Percentiles rank a stretch among this genome's conserved stretches.
These are phyloP conservation scores for Trichoderma atroviride DNA, from an alignment of 2,329 filamentous ascomycete species.

Conservation along the genomic window DNA sequence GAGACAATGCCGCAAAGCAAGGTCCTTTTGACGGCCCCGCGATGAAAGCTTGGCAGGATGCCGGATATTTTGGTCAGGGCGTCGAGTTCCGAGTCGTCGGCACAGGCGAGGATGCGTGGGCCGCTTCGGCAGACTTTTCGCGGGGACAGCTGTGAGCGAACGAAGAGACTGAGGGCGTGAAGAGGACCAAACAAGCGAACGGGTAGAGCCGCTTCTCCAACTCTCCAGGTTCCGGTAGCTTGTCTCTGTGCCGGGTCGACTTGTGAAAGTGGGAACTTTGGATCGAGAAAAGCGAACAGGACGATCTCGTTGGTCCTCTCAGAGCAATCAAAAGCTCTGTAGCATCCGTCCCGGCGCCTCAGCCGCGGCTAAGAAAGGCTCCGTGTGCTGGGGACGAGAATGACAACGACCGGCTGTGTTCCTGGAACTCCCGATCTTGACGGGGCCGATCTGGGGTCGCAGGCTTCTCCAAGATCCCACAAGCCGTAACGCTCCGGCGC, in stretches of 20 bases:
- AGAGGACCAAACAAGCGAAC: constrained; percentile 12
- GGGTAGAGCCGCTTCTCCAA: constrained; percentile 21
- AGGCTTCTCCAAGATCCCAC: constrained; percentile 25
- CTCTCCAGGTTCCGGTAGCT: constrained; percentile 4
- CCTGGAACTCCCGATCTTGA: constrained; percentile 27
- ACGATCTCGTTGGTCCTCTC: constrained; percentile 16
- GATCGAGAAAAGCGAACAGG: neutral
- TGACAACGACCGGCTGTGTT: constrained; percentile 3
- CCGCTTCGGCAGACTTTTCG: constrained; percentile 52
- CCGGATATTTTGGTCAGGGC: constrained; percentile 89
- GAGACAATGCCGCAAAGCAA: constrained; percentile 76
- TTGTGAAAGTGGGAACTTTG: constrained; percentile 13
- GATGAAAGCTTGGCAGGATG: constrained; percentile 89
- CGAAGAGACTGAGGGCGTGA: neutral
- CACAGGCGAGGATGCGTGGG: constrained; percentile 57
- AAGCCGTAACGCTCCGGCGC: constrained; percentile 28
- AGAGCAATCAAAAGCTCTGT: neutral
- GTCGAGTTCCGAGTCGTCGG: constrained; percentile 73
- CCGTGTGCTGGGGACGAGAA: constrained; percentile 15
- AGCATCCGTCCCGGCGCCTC: constrained; percentile 10
- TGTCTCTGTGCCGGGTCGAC: constrained; percentile 11
- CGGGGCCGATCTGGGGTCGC: constrained; percentile 25
- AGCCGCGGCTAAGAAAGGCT: constrained; percentile 24
- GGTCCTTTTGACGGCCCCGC: constrained; percentile 83
- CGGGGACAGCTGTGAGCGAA: constrained; percentile 37